Evolutionary conservation across 495 filamentous ascomycete genomes (phyloP).

Genomic region (Penicillium paradoxum): DNA sequence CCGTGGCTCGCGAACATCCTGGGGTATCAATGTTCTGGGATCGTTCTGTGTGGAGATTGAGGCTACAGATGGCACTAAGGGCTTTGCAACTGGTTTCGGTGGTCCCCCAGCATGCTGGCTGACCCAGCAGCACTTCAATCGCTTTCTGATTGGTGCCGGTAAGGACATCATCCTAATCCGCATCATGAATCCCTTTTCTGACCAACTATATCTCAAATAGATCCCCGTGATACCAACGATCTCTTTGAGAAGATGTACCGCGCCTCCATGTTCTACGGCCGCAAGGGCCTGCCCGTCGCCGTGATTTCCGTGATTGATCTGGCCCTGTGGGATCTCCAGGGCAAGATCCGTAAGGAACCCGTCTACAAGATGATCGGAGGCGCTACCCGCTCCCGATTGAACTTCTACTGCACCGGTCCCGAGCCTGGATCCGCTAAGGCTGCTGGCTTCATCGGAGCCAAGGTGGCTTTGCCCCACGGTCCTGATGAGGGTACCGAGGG

Average conservation of each 20-base stretch:
- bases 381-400: constrained; percentile 67
- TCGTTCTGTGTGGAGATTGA: constrained; percentile 93
- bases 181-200: not conserved
- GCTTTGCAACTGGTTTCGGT: constrained; percentile 90
- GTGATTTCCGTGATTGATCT: constrained; percentile 92
- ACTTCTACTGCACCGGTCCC: constrained; percentile 93
- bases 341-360: constrained; percentile 85
- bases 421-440: constrained; percentile 71
- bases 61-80: constrained; percentile 80
- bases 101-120: constrained; percentile 93
- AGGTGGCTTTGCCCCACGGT: constrained; percentile 82
- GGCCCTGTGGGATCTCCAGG: constrained; percentile 84
- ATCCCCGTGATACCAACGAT: constrained; percentile 81
- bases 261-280: constrained; percentile 89
- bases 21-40: constrained; percentile 92
- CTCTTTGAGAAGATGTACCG: constrained; percentile 96
- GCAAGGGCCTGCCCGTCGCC: constrained; percentile 83
- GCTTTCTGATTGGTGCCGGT: constrained; percentile 81
- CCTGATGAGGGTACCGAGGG: constrained; percentile 80
- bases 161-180: constrained; percentile 8
- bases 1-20: constrained; percentile 78
- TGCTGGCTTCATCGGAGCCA: constrained; percentile 83
- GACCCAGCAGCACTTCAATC: constrained; percentile 81
- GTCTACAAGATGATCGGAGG: constrained; percentile 94
- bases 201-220: constrained; percentile 25